These are phyloP conservation scores for Neonectria coccinea DNA, from an alignment of 2,329 filamentous ascomycete genomes.

Conservation along the genomic window DNA sequence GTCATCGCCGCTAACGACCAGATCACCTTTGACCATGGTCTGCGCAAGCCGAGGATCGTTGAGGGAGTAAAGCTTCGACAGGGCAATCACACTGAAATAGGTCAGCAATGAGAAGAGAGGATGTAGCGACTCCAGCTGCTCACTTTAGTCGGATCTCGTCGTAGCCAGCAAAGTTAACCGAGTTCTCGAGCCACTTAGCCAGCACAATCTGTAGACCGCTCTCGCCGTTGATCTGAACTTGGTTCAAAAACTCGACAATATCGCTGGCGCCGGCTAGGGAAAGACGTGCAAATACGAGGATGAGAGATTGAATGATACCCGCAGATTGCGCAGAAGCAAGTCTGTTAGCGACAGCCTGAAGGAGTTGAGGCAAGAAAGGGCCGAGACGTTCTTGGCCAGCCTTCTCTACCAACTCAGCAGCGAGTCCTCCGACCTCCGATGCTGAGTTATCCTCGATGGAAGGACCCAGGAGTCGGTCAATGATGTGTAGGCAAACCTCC, in stretches of 20 bases:
- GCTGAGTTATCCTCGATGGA: slow-evolving; percentile 92
- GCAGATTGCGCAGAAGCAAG: slow-evolving; percentile 86
- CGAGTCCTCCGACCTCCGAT: slow-evolving; percentile 94
- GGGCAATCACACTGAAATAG: slow-evolving; percentile 79
- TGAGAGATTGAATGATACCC: slow-evolving; percentile 94
- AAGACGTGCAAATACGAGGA: slow-evolving; percentile 92
- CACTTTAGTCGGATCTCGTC: slow-evolving; percentile 97
- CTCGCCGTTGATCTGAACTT: slow-evolving; percentile 81
- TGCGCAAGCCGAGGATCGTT: slow-evolving; percentile 83
- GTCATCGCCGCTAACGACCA: slow-evolving; percentile 83
- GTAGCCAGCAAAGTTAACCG: slow-evolving; percentile 96
- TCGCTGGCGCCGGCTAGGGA: slow-evolving; percentile 87
- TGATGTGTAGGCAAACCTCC: slow-evolving; percentile 89
- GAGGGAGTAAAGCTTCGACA: slow-evolving; percentile 90
- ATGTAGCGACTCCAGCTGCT: slow-evolving; percentile 48
- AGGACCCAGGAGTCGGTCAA: slow-evolving; percentile 88
- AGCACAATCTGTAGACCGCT: slow-evolving; percentile 91
- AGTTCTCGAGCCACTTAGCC: slow-evolving; percentile 97
- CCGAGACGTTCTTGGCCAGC: slow-evolving; percentile 92
- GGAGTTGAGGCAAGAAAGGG: slow-evolving; percentile 87
- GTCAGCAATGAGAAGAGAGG: slow-evolving; percentile 45
- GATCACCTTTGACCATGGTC: slow-evolving; percentile 89
- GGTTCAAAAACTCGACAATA: slow-evolving; percentile 90
- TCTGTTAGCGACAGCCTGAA: slow-evolving; percentile 88
- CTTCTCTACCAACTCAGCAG: slow-evolving; percentile 94